These are phyloP conservation scores for Penicillium antarcticum DNA, from an alignment of 495 filamentous ascomycete genomes.

Conservation along the genomic window DNA sequence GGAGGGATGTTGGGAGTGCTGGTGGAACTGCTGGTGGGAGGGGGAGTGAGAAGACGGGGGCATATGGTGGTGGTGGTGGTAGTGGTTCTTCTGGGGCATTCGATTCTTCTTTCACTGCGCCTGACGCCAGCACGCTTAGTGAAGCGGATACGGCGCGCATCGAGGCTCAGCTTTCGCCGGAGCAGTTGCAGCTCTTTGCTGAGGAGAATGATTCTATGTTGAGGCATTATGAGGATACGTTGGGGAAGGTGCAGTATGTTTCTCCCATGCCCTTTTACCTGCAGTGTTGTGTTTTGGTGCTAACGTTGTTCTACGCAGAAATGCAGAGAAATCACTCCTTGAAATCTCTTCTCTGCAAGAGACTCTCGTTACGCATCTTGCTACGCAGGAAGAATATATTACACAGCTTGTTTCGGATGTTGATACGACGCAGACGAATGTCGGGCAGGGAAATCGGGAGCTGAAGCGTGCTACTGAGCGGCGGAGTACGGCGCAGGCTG, in stretches of 20 bases:
- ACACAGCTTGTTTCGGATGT: conserved; percentile 86
- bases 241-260: conserved; percentile 87
- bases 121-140: conserved; percentile 26
- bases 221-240: conserved; percentile 82
- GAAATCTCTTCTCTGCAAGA: conserved; percentile 93
- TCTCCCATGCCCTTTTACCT: neutral
- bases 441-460: conserved; percentile 86
- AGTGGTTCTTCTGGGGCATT: neutral
- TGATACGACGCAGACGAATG: conserved; percentile 73
- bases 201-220: conserved; percentile 91
- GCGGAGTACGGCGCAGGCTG: conserved; percentile 77
- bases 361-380: conserved; percentile 78
- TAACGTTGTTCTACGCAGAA: conserved; percentile 45
- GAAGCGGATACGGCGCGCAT: conserved; percentile 47
- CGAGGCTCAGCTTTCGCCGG: conserved; percentile 64
- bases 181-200: conserved; percentile 90
- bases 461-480: conserved; percentile 80
- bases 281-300: neutral
- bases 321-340: conserved; percentile 82
- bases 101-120: conserved; percentile 3
- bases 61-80: too few species aligned
- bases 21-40: conserved; percentile 7
- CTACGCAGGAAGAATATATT: conserved; percentile 81
- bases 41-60: neutral
- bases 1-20: conserved; percentile 1